A percentile compares a stretch with the other conserved stretches of the same genome.
phyloP scores from a whole-genome alignment of 768 basidiomycete genomes.

The Mycena leptocephala region DNA sequence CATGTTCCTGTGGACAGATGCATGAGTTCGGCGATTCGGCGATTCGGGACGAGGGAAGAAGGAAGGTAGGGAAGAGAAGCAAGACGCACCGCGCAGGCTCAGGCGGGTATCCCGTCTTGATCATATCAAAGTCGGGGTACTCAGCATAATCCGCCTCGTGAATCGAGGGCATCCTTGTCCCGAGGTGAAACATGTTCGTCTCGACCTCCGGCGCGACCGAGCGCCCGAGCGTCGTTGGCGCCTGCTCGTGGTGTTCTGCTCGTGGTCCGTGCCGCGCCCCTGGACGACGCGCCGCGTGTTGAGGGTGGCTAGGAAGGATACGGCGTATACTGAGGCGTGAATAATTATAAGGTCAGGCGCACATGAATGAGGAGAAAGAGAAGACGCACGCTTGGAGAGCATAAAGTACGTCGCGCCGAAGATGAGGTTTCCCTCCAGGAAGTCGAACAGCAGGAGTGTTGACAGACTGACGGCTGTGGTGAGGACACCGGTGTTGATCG shows the following conservation, averaged over 20 bases:
- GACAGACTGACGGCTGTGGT: conserved; percentile 68
- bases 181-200: conserved; percentile 68
- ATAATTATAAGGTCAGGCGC: conserved; percentile 61
- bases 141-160: not conserved
- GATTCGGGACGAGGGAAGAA: too few species aligned
- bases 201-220: conserved; percentile 43
- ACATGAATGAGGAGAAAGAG: conserved; percentile 53
- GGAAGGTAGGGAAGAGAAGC: conserved; percentile 42
- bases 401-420: conserved; percentile 77
- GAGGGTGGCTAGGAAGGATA: conserved; percentile 75
- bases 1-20: too few species aligned
- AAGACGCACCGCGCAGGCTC: not conserved
- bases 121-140: not conserved
- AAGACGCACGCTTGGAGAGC: conserved; percentile 72
- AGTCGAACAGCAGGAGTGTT: conserved; percentile 74
- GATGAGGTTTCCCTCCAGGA: conserved; percentile 69
- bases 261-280: conserved; percentile 70
- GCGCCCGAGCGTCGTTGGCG: conserved; percentile 39
- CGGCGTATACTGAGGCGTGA: conserved; percentile 56
- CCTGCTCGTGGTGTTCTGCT: conserved; percentile 41
- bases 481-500: conserved; percentile 77
- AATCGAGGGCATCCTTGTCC: conserved; percentile 58
- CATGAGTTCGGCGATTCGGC: too few species aligned
- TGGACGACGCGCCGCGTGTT: conserved; percentile 73
- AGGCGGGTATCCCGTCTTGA: not conserved